These are phyloP conservation scores for Chloroidium sp. DNA, from an alignment of 163 green algal genomes.

Conservation along the genomic window DNA sequence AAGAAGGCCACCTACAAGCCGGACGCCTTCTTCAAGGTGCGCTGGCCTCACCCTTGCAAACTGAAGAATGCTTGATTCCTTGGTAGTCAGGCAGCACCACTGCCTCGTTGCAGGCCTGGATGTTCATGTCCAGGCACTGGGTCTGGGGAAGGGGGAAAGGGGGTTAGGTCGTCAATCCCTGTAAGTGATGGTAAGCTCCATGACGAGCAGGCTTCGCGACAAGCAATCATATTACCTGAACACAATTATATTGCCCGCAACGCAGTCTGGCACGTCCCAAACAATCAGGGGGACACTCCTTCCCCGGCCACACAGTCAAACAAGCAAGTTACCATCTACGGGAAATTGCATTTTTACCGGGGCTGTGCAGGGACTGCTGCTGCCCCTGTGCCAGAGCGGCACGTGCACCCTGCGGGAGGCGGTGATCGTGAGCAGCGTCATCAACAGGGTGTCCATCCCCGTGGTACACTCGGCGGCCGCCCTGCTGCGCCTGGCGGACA, in stretches of 20 bases:
- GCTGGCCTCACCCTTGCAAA: background rate
- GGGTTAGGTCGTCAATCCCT: too few relatives aligned
- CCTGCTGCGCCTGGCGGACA: conserved; percentile 74
- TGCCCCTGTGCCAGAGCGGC: conserved; percentile 77
- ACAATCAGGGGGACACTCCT: too few relatives aligned
- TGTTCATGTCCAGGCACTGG: background rate
- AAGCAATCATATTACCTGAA: too few relatives aligned
- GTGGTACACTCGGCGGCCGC: conserved; percentile 76
- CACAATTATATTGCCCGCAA: too few relatives aligned
- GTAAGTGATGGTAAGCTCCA: too few relatives aligned
- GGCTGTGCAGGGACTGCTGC: conserved; percentile 66
- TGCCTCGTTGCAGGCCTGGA: background rate
- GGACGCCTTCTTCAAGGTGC: conserved; percentile 92
- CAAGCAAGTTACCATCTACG: too few relatives aligned
- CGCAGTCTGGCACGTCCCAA: too few relatives aligned
- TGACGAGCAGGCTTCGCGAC: too few relatives aligned
- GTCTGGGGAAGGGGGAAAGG: too few relatives aligned
- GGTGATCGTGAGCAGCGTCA: conserved; percentile 69
- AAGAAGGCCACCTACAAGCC: conserved; percentile 96
- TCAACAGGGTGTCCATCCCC: conserved; percentile 58
- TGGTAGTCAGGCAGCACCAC: background rate
- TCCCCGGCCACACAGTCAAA: too few relatives aligned
- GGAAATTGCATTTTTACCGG: too few relatives aligned
- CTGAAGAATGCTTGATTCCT: background rate
- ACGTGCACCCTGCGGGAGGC: conserved; percentile 91